Conservation (phyloP, 1,284 basidiomycete species). For the Coniferiporia sulphurascens region DNA sequence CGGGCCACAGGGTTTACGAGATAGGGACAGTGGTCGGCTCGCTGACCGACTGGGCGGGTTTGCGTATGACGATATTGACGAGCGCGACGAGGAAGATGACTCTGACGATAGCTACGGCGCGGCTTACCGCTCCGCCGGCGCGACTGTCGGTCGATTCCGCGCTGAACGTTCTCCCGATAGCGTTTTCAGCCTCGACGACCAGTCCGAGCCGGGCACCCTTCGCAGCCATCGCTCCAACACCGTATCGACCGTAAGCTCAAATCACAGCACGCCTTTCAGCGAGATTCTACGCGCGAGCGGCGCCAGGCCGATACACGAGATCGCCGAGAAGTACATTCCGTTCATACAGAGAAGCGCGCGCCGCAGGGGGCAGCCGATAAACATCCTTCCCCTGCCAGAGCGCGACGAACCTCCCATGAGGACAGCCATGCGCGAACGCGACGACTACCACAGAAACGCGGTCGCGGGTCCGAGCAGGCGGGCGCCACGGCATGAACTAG, state of each 20-base stretch:
- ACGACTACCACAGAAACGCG: background rate
- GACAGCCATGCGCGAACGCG: too few species aligned
- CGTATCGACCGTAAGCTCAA: background rate
- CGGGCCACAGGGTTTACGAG: background rate
- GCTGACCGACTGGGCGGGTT: conserved; percentile 1
- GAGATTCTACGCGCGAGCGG: conserved; percentile 7
- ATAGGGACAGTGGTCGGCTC: background rate
- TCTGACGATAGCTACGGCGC: background rate
- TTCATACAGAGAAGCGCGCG: conserved; percentile 1
- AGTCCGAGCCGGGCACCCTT: conserved; percentile 4
- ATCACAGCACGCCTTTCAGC: conserved; percentile 1
- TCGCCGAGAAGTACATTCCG: conserved; percentile 9
- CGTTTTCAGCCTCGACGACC: background rate
- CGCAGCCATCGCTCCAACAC: background rate
- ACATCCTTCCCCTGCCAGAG: background rate
- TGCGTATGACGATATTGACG: background rate
- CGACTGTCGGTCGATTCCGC: background rate
- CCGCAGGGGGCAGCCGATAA: background rate
- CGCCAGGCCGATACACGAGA: conserved; percentile 3
- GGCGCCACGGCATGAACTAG: background rate
- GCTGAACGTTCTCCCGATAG: background rate
- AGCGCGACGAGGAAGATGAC: conserved; percentile 1
- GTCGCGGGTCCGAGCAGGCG: background rate
- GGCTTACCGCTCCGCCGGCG: conserved; percentile 7
- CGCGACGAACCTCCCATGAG: background rate